phyloP scores from a whole-genome alignment of 306 rosid genomes.

The Ochetophila trinervis region DNA sequence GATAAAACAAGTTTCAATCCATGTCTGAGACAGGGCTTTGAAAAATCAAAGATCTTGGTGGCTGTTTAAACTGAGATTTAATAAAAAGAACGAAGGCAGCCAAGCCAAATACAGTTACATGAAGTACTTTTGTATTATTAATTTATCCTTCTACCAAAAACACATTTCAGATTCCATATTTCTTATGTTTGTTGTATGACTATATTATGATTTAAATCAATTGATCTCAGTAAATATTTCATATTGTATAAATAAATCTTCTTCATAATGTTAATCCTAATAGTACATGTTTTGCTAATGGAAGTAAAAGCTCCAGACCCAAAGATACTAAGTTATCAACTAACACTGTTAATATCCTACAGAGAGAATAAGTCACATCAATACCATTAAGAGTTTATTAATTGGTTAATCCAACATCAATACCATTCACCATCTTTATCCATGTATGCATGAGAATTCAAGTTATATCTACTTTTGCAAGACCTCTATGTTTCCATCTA shows the following conservation, averaged over 20 bases:
- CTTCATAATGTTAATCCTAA: too few species aligned
- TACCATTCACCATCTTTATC: background rate
- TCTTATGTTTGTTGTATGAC: too few species aligned
- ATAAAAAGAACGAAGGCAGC: background rate
- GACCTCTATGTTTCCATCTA: background rate
- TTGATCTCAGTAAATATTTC: too few species aligned
- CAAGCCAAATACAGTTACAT: background rate
- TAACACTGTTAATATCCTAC: too few species aligned
- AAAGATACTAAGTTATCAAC: too few species aligned
- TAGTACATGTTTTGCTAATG: too few species aligned
- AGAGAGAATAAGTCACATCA: background rate
- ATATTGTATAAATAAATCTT: too few species aligned
- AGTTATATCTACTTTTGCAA: background rate
- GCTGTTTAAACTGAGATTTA: background rate
- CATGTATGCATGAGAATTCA: background rate
- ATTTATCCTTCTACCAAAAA: background rate
- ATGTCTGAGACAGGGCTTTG: background rate
- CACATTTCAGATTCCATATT: too few species aligned
- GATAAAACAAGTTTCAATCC: constrained; percentile 1
- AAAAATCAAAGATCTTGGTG: background rate
- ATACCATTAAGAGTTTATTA: background rate
- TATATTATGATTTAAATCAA: too few species aligned
- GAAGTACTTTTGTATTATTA: background rate
- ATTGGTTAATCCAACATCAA: constrained; percentile 10
- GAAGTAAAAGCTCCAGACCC: too few species aligned